These are phyloP conservation scores for Nidularia sp. DNA, from an alignment of 768 basidiomycete genomes.

Conservation along the genomic window DNA sequence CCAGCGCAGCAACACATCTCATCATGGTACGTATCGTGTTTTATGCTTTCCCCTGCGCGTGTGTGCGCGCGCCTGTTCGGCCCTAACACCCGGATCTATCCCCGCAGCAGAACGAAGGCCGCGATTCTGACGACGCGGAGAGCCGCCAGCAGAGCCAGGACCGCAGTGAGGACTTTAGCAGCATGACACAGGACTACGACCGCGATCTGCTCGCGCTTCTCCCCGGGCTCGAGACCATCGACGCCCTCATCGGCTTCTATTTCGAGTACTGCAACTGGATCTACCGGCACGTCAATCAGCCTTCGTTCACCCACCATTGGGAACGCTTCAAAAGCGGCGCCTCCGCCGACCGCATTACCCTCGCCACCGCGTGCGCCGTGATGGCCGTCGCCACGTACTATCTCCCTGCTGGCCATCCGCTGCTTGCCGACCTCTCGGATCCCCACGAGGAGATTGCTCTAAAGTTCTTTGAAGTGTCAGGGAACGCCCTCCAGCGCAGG, in stretches of 20 bases:
- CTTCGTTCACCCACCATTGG: conserved; percentile 63
- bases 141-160: conserved; percentile 54
- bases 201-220: conserved; percentile 66
- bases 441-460: conserved; percentile 56
- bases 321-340: conserved; percentile 66
- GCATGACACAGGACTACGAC: conserved; percentile 57
- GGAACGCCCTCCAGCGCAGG: conserved; percentile 58
- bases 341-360: conserved; percentile 61
- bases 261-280: conserved; percentile 90
- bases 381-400: conserved; percentile 74
- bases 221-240: conserved; percentile 64
- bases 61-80: not conserved
- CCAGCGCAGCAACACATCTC: conserved; percentile 69
- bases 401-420: conserved; percentile 58
- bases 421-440: conserved; percentile 50
- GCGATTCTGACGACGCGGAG: conserved; percentile 51
- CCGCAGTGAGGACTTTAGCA: conserved; percentile 36
- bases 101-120: conserved; percentile 32
- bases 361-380: conserved; percentile 71
- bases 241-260: conserved; percentile 70
- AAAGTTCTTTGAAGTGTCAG: conserved; percentile 69
- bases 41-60: conserved; percentile 6
- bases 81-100: conserved; percentile 1
- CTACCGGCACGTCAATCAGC: conserved; percentile 71
- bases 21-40: conserved; percentile 41